These are phyloP conservation scores for Bolboschoenoplectus hybrid DNA, from an alignment of 202 grass and related monocot species.

Conservation along the genomic window DNA sequence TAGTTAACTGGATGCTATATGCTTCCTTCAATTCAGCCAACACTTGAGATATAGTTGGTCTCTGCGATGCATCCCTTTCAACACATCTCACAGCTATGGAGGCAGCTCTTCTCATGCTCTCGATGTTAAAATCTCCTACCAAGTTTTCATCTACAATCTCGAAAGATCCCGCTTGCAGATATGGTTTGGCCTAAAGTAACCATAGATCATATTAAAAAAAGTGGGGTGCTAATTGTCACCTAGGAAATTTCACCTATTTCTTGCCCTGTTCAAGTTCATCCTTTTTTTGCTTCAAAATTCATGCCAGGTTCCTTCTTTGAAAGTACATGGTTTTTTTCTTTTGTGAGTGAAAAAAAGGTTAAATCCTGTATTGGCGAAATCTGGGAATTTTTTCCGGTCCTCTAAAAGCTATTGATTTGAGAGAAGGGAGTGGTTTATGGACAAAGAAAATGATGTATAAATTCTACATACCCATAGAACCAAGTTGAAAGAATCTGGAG, in stretches of 20 bases:
- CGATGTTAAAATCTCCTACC: conserved; percentile 35
- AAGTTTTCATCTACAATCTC: conserved; percentile 47
- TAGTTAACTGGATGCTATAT: conserved; percentile 48
- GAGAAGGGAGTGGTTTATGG: not conserved
- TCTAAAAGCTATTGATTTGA: not conserved
- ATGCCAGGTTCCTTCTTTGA: no score
- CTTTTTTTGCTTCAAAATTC: no score
- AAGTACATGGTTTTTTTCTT: no score
- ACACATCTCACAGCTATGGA: conserved; percentile 42
- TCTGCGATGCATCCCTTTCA: conserved; percentile 42
- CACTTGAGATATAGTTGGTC: conserved; percentile 45
- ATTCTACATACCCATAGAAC: conserved; percentile 46
- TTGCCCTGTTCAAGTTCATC: no score
- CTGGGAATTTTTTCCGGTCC: no score
- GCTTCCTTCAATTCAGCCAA: conserved; percentile 48
- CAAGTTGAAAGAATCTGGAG: conserved; percentile 52
- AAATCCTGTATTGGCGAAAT: no score
- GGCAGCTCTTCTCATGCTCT: conserved; percentile 48
- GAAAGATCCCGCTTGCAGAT: conserved; percentile 49
- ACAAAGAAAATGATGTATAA: not conserved
- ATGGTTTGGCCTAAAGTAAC: conserved; percentile 41
- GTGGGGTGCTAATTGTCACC: no score
- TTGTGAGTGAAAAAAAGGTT: no score
- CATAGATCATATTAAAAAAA: not conserved
- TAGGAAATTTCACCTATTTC: no score